Base-by-base conservation (phyloP, 176 grass and related monocot species). In the Oryza coarctata region DNA sequence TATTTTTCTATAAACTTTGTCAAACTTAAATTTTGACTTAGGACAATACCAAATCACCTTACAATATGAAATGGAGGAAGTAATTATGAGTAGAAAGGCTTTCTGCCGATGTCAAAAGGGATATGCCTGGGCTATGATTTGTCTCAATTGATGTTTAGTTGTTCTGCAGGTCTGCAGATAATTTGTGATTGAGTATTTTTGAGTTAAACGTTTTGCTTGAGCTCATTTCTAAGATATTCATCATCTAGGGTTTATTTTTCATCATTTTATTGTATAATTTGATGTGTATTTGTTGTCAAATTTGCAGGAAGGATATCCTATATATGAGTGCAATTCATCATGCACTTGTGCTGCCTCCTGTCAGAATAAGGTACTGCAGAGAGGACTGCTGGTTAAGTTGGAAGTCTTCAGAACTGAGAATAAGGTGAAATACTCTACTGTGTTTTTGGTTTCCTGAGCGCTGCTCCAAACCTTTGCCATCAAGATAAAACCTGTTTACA, bases 291-390 rank as follows among this genome's bases (percentile, higher is more conserved):
- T 82, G 25, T 65, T 78, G 15, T 12, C 11, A 52, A 69, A 82
- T 81, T 74, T 68, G 76, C 86, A 99, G 97, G 91, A 99, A 90
- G 97, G 93, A 44, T 90, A 77, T 86, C 89, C 87, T 22, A 80
- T 99, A 75, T 92, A 92, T 4, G 97, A 96, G 87, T 99, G 97
- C 83, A 99, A 95, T 80, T 89, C 85, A 50, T 88, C 82, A 61
- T 99, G 97, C 75, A 82, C 83, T 29, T 99, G 97, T 70, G 70
- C 83, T 80, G 18, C 77, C 45, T 90, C 87, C 68, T 99, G 97
- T 84, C 87, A 80, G 76, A 99, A 99, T 85, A 99, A 94, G 91
- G 93, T 99, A 65, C 66, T 92, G 65, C 97, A 99, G 91, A 91
- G 86, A 79, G 97, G 97, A 17, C 70, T 96, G 71, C 83, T 88